Base-by-base conservation (phyloP, 768 basidiomycete genomes). In the Coprinopsis cinerea region DNA sequence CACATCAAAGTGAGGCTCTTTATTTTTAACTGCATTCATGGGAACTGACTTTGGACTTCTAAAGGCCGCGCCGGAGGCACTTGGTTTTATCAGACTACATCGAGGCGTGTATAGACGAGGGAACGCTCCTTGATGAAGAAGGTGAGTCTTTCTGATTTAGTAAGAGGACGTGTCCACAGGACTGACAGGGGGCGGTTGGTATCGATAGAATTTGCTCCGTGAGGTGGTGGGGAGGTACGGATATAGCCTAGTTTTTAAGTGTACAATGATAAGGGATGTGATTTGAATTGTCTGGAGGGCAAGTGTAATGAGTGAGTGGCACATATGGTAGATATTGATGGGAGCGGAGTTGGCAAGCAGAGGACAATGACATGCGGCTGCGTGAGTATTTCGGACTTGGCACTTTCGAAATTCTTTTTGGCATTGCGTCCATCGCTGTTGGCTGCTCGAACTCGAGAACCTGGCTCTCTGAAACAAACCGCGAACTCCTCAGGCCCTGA, bases 81-180 rank as follows among this genome's bases (percentile, higher is more conserved):
- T 73, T 94, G 4, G 75, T 95, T 7, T 72, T 92, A 47, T 73
- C 83, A 0, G 87, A 88, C 52, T 96, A 80, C 63, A 78, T 96
- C 32, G 67, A 77, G 36, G 84, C 82, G 4, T 92, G 85, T 59
- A 59, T 93, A 26, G 90, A 90, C n/a, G 89, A 93, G 60, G 77
- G 74, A 36, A 91, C 90, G 0, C 63, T 94, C 36, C 73, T 93
- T 30, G 83, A 92, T 62, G 92, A 95, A 67, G 88, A 88, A 55
- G 88, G 91, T 85, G 53, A 65, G 77, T 67, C 17, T 30, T 48
- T 37, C 28, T 51, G 44, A 49, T 24, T 14, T 17, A 18, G 17
- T 9, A 7, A 11, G 37, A 20, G 7, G 7, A 11, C 7, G 18
- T 6, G 10, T 26, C 9, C 6, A 30, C 22, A 28, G 27, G 17